Conservation (phyloP, 176 grass and related monocot genomes). For the bread wheat (Triticum aestivum) region IWGSC_CS_RefSeq_v2.1 NC_057812.1:62270174-62270673, state of each 20-base stretch:
- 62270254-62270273: background rate
- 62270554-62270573: background rate
- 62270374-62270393: background rate
- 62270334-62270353: background rate
- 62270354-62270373: background rate
- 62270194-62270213: background rate
- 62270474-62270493: background rate
- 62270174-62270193: background rate
- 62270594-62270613: background rate
- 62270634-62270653: too few species aligned
- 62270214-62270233: background rate
- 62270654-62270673: too few species aligned
- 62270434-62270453: background rate
- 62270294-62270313: constrained; percentile 7
- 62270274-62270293: background rate
- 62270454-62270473: background rate
- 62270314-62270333: background rate
- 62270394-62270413: background rate
- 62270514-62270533: background rate
- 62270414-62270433: background rate
- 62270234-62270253: background rate
- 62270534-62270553: background rate
- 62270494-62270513: background rate
- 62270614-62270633: too few species aligned
- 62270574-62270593: background rate